phyloP scores from a whole-genome alignment of 345 rosid genomes.

The Arabis alpina region DNA sequence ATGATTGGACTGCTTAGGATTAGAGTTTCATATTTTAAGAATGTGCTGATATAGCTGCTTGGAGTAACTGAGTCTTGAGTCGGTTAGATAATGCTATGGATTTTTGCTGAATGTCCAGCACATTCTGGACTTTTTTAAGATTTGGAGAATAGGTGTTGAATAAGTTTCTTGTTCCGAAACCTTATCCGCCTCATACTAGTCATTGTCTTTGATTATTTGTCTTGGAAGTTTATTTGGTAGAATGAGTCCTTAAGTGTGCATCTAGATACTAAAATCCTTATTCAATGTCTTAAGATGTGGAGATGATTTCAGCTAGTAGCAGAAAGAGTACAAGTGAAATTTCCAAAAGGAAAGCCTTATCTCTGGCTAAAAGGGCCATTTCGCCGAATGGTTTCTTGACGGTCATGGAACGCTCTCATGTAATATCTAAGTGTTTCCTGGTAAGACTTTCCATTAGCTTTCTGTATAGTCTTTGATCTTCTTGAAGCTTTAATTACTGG shows the following conservation, averaged over 20 bases:
- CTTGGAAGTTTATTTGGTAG: neutral
- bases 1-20: slow-evolving; percentile 8
- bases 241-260: neutral
- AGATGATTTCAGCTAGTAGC: slow-evolving; percentile 37
- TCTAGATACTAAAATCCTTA: neutral
- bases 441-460: slow-evolving; percentile 29
- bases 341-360: slow-evolving; percentile 38
- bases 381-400: slow-evolving; percentile 46
- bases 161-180: neutral
- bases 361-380: slow-evolving; percentile 43
- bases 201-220: neutral
- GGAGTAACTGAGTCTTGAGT: too few relatives aligned
- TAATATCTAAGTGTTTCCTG: slow-evolving; percentile 42
- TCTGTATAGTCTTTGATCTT: neutral
- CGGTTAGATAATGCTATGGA: too few relatives aligned
- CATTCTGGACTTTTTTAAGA: too few relatives aligned
- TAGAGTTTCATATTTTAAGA: slow-evolving; percentile 5
- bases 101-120: too few relatives aligned
- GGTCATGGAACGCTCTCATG: slow-evolving; percentile 54
- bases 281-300: slow-evolving; percentile 3
- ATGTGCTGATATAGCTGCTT: neutral
- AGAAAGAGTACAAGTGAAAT: slow-evolving; percentile 44
- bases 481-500: neutral
- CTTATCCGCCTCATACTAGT: neutral
- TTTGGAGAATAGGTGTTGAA: too few relatives aligned